Percentiles rank a stretch among this genome's conserved stretches.
Evolutionary conservation across 2,329 filamentous ascomycete species (phyloP).

Genomic region (Aschersonia sp.): DNA sequence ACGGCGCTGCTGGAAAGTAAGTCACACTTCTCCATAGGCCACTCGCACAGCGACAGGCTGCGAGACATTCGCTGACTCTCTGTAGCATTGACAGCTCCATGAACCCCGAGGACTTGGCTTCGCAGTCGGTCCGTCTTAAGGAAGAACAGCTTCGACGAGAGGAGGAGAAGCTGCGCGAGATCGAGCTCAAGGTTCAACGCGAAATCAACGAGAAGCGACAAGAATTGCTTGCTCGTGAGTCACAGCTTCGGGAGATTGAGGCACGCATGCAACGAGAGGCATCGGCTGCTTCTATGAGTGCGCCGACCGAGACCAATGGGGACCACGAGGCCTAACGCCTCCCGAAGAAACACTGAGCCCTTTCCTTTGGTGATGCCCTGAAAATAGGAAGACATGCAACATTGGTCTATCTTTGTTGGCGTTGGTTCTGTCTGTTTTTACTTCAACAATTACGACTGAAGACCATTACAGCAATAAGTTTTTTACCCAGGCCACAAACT

Average conservation of each 20-base stretch:
- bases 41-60: neutral
- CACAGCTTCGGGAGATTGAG: constrained; percentile 96
- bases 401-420: constrained; percentile 31
- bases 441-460: no score
- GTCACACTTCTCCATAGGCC: constrained; percentile 23
- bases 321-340: constrained; percentile 33
- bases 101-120: constrained; percentile 94
- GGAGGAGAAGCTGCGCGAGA: constrained; percentile 99
- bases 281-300: constrained; percentile 22
- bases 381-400: constrained; percentile 18
- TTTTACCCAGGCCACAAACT: no score
- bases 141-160: constrained; percentile 97
- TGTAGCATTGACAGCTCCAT: constrained; percentile 59
- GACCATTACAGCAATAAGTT: no score
- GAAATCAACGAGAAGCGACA: constrained; percentile 99
- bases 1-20: constrained; percentile 76
- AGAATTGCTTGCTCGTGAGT: constrained; percentile 92
- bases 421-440: constrained; percentile 13
- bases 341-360: constrained; percentile 14
- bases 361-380: constrained; percentile 17
- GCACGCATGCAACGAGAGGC: constrained; percentile 89
- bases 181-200: constrained; percentile 97
- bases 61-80: constrained; percentile 14
- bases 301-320: constrained; percentile 37
- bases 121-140: constrained; percentile 96